Evolutionary conservation across 257 asterid genomes (phyloP).

Genomic region (Penstemon davidsonii): DNA sequence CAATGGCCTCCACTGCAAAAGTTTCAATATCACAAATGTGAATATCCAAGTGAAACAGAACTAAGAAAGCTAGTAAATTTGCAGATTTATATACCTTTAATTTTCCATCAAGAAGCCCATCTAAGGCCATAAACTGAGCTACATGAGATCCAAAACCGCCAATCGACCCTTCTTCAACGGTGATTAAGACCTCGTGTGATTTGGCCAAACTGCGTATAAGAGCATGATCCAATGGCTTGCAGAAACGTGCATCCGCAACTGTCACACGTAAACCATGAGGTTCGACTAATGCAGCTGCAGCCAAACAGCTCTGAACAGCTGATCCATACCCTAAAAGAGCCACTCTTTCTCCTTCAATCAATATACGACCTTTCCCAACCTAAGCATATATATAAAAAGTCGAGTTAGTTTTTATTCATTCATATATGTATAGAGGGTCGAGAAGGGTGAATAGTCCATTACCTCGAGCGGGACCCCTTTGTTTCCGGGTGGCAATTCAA

Average conservation of each 20-base stretch:
- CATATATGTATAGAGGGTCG: neutral
- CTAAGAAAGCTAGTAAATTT: neutral
- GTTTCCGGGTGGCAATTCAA: slow-evolving; percentile 72
- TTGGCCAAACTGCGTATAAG: slow-evolving; percentile 79
- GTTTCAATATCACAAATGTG: neutral
- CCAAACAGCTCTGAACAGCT: slow-evolving; percentile 85
- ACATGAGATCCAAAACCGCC: slow-evolving; percentile 99
- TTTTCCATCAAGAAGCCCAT: slow-evolving; percentile 90
- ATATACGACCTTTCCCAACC: slow-evolving; percentile 81
- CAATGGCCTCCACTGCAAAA: slow-evolving; percentile 94
- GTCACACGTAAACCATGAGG: slow-evolving; percentile 60
- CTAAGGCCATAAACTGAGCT: slow-evolving; percentile 89
- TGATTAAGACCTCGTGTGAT: slow-evolving; percentile 79
- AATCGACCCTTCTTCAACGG: slow-evolving; percentile 94
- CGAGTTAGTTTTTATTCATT: neutral
- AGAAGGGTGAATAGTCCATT: neutral
- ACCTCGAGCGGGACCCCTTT: slow-evolving; percentile 94
- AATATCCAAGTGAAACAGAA: neutral
- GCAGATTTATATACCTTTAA: slow-evolving; percentile 53
- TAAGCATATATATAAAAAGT: slow-evolving; percentile 19
- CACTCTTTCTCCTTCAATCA: slow-evolving; percentile 89
- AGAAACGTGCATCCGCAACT: slow-evolving; percentile 93
- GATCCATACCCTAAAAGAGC: slow-evolving; percentile 89
- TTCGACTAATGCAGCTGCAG: slow-evolving; percentile 72
- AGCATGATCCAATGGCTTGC: slow-evolving; percentile 81